A percentile compares a stretch with the other conserved stretches of the same genome.
Conservation (phyloP, 441 rosid species). For the Iberis amara region DNA sequence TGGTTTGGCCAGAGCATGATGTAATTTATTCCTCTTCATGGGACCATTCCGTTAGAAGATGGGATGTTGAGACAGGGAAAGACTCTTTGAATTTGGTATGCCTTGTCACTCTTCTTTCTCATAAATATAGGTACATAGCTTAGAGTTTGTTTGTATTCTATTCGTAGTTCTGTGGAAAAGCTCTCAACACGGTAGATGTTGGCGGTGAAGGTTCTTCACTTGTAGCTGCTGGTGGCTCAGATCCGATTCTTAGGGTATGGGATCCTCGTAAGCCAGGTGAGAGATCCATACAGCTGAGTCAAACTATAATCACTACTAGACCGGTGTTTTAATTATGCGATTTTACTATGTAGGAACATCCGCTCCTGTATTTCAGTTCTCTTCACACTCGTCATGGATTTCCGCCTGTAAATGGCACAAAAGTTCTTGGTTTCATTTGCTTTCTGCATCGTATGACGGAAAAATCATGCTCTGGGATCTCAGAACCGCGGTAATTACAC, state of each 20-base stretch:
- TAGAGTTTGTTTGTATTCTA: conserved; percentile 4
- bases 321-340: not conserved
- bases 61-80: conserved; percentile 91
- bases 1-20: conserved; percentile 71
- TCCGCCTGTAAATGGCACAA: conserved; percentile 92
- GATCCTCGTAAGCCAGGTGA: conserved; percentile 98
- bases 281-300: not conserved
- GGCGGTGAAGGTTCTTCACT: conserved; percentile 94
- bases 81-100: conserved; percentile 62
- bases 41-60: conserved; percentile 85
- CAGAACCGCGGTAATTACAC: conserved; percentile 77
- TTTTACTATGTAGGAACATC: conserved; percentile 58
- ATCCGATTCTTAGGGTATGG: conserved; percentile 87
- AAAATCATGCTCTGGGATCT: conserved; percentile 98
- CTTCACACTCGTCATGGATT: conserved; percentile 90
- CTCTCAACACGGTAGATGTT: conserved; percentile 67
- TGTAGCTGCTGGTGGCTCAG: conserved; percentile 87
- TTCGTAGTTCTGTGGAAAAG: conserved; percentile 75
- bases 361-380: conserved; percentile 78
- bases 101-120: conserved; percentile 20
- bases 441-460: conserved; percentile 93
- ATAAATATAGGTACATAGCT: not conserved
- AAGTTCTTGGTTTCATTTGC: conserved; percentile 71
- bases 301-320: conserved; percentile 4
- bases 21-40: conserved; percentile 84